phyloP scores from a whole-genome alignment of 208 protist species.

The Crithidia thermophila region DNA sequence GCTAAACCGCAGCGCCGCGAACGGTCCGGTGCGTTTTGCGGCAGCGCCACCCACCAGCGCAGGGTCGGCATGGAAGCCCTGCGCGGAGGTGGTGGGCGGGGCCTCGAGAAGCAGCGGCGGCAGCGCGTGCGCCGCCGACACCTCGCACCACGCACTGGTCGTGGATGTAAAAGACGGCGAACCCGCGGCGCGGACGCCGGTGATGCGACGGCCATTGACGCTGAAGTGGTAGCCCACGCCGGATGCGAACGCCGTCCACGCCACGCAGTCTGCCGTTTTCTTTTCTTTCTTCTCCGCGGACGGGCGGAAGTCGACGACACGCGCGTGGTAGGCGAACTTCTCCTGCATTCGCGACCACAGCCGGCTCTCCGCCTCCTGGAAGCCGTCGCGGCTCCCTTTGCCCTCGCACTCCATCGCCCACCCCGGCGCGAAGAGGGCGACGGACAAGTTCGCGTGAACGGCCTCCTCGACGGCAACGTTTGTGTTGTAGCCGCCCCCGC shows the following conservation, averaged over 20 bases:
- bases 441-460: conserved; percentile 40
- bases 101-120: conserved; percentile 37
- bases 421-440: conserved; percentile 90
- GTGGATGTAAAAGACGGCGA: neutral
- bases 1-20: conserved; percentile 13
- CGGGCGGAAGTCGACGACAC: neutral
- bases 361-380: conserved; percentile 47
- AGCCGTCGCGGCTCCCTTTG: conserved; percentile 42
- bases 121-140: conserved; percentile 29
- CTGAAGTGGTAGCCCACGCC: conserved; percentile 59
- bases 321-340: conserved; percentile 29
- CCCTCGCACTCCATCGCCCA: conserved; percentile 83
- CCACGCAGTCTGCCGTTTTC: neutral
- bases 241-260: conserved; percentile 59
- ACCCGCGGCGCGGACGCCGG: neutral
- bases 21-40: neutral
- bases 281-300: neutral
- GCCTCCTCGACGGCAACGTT: conserved; percentile 46
- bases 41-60: neutral
- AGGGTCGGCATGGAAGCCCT: neutral
- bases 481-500: conserved; percentile 79
- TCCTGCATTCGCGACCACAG: conserved; percentile 63
- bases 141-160: conserved; percentile 37
- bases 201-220: conserved; percentile 49
- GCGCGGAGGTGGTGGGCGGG: neutral